Percentiles rank a stretch among this genome's conserved stretches.
Evolutionary conservation across 1,284 basidiomycete species (phyloP).

Genomic region (Cryptococcus sp.): DNA sequence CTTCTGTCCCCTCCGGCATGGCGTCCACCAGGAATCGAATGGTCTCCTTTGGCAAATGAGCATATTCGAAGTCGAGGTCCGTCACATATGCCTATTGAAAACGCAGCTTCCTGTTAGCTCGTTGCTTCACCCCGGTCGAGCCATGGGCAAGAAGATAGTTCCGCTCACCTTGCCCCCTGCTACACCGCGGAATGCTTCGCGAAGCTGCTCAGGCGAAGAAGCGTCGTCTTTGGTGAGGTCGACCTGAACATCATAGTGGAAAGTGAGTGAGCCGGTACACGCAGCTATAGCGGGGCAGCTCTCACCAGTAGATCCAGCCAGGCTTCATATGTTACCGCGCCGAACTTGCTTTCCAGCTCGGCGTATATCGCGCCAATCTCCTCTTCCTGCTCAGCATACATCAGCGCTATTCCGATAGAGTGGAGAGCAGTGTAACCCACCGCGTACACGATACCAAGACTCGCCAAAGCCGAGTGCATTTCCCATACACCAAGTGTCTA

Average conservation of each 20-base stretch:
- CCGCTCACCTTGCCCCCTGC: slow-evolving; percentile 78
- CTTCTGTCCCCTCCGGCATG: slow-evolving; percentile 46
- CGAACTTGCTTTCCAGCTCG: slow-evolving; percentile 80
- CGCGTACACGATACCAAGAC: slow-evolving; percentile 89
- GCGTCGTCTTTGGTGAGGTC: slow-evolving; percentile 92
- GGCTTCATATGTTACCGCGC: slow-evolving; percentile 87
- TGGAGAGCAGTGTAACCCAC: slow-evolving; percentile 53
- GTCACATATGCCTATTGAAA: slow-evolving; percentile 77
- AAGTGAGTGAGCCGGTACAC: too few relatives aligned
- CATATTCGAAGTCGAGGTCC: slow-evolving; percentile 85
- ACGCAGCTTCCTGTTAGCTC: too few relatives aligned
- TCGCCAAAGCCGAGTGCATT: slow-evolving; percentile 89
- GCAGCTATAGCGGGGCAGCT: neutral
- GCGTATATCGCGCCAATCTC: slow-evolving; percentile 84
- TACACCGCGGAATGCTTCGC: slow-evolving; percentile 90
- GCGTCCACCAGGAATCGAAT: slow-evolving; percentile 73
- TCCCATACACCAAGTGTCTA: slow-evolving; percentile 76
- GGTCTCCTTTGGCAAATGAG: slow-evolving; percentile 74
- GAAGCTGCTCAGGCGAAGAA: slow-evolving; percentile 85
- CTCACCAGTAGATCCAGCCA: slow-evolving; percentile 89
- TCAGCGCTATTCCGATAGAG: neutral
- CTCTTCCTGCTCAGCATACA: slow-evolving; percentile 62
- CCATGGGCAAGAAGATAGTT: too few relatives aligned
- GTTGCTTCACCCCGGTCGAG: too few relatives aligned
- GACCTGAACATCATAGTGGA: slow-evolving; percentile 59